Evolutionary conservation across 805 yeast genomes (phyloP), one percentile per base, ranked within the genome.

Genomic region (Wickerhamomyces chaumierensis): DNA sequence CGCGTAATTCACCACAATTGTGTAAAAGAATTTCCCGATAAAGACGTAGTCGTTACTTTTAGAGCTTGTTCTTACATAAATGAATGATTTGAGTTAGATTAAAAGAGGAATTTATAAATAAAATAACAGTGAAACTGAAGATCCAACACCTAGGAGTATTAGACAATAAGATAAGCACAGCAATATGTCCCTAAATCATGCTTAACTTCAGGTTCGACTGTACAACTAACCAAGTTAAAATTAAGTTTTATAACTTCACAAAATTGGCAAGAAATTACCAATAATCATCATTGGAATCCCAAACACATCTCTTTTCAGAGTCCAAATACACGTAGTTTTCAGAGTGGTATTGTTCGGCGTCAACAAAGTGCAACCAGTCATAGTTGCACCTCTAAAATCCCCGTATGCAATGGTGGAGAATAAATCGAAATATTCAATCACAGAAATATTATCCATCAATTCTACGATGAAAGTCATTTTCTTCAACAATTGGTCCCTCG

Each of bases 261-360:
- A 44, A 20, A 85, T 79, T 0, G 96, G 97, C 49, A 90, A 65
- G 56, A 90, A 90, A 55, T 86, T 92, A 15, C 96, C 97, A 27
- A 90, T 73, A 18, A 92, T 81, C 94, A 90, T 88, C 86, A 92
- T 81, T 14, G 98, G 98, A 38, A 90, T 80, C 8, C 96, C 96
- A 61, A 92, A 90, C 15, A 90, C 94, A 55, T 90, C 97, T 56
- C 96, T 68, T 54, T 88, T 87, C 46, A 92, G 63, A 1, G 97
- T 92, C 94, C 96, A 85, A 51, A 83, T 79, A 50, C 94, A 80
- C 21, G 85, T 75, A 0, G 96, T 84, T 37, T 80, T 67, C 35
- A 90, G 72, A 18, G 56, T 57, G 39, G 73, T 72, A 13, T 56
- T 58, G 31, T 57, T 54, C 32, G 81, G 75, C 1, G 88, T 81